These are phyloP conservation scores for Xylaria longipes DNA, from an alignment of 495 filamentous ascomycete species.

Conservation along the genomic window DNA sequence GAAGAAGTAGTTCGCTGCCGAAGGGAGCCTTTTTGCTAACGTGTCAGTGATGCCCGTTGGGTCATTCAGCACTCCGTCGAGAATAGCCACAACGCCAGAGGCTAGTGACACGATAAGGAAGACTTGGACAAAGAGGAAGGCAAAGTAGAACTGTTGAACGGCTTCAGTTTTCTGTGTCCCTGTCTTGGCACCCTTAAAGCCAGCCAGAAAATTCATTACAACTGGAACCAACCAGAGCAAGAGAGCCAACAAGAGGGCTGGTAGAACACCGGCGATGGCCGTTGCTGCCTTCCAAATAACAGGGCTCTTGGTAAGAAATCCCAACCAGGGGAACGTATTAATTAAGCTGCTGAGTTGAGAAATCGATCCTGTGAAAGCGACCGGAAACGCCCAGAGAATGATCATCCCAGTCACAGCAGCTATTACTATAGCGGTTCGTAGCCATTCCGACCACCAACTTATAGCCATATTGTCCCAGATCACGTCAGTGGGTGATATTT, in stretches of 20 bases:
- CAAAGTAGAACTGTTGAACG: constrained; percentile 92
- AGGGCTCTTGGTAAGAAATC: constrained; percentile 66
- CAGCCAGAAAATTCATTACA: constrained; percentile 71
- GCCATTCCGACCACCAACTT: constrained; percentile 90
- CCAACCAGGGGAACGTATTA: constrained; percentile 67
- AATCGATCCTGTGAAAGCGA: constrained; percentile 83
- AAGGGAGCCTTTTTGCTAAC: constrained; percentile 84
- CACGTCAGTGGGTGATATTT: constrained; percentile 92
- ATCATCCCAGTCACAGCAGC: constrained; percentile 75
- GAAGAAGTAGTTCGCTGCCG: constrained; percentile 96
- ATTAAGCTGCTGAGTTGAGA: constrained; percentile 77
- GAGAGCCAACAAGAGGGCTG: constrained; percentile 76
- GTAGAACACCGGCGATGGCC: constrained; percentile 85
- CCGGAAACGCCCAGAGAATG: constrained; percentile 89
- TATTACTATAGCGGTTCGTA: constrained; percentile 72
- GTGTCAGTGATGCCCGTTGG: constrained; percentile 64
- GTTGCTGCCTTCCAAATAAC: constrained; percentile 68
- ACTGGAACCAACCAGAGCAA: constrained; percentile 82
- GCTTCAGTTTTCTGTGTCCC: constrained; percentile 79
- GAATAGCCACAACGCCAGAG: constrained; percentile 72
- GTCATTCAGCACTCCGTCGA: constrained; percentile 67
- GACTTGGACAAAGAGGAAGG: constrained; percentile 93
- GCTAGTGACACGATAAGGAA: constrained; percentile 93
- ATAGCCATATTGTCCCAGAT: constrained; percentile 99
- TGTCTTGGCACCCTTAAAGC: constrained; percentile 80